A percentile compares a stretch with the other conserved stretches of the same genome.
Evolutionary conservation across 2,329 filamentous ascomycete species (phyloP).

Genomic region (Aureobasidium melanogenum): DNA sequence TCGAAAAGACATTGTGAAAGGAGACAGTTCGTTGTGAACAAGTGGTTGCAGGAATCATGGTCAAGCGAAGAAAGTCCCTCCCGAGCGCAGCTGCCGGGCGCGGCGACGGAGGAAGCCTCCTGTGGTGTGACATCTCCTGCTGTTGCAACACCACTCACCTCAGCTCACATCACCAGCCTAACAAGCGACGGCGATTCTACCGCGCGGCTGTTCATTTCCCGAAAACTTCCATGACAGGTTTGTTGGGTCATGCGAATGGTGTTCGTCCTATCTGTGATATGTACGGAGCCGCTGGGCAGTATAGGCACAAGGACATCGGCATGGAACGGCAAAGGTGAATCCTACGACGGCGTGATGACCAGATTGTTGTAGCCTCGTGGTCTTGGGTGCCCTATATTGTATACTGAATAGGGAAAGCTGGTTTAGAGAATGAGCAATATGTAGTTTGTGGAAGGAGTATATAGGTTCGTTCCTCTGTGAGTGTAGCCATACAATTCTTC

Average conservation of each 20-base stretch:
- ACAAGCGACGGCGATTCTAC: neutral
- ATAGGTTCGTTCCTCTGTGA: neutral
- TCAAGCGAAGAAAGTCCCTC: neutral
- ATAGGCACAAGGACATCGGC: neutral
- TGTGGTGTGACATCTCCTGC: conserved; percentile 1
- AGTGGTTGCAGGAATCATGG: neutral
- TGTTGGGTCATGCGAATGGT: neutral
- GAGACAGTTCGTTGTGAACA: too few relatives aligned
- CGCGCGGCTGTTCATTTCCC: neutral
- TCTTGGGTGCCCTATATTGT: neutral
- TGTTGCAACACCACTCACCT: neutral
- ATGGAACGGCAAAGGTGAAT: neutral
- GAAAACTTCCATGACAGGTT: neutral
- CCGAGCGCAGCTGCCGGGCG: neutral
- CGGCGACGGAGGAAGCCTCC: neutral
- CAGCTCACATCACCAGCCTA: neutral
- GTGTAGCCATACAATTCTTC: neutral
- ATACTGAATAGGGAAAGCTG: neutral
- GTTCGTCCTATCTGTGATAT: neutral
- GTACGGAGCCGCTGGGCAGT: neutral
- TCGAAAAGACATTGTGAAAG: neutral
- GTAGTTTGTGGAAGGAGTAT: neutral
- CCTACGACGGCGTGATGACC: conserved; percentile 5
- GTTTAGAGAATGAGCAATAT: neutral
- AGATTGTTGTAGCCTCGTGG: neutral